Percentiles rank a stretch among this genome's conserved stretches.
Evolutionary conservation across 2,329 filamentous ascomycete species (phyloP).

Genomic region (Nemania diffusa): DNA sequence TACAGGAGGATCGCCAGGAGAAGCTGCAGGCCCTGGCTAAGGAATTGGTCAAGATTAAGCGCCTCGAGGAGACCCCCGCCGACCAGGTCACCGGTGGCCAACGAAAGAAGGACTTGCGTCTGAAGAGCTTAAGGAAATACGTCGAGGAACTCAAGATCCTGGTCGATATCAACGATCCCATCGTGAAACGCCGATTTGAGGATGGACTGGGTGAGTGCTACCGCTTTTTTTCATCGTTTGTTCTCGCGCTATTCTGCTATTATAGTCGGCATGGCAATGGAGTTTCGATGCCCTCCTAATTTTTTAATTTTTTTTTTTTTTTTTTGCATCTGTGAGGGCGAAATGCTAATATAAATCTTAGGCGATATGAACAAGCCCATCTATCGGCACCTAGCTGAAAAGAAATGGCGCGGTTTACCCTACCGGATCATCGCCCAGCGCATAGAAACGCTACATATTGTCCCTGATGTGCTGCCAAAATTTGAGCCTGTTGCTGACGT

Average conservation of each 20-base stretch:
- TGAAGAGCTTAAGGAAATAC: conserved; percentile 76
- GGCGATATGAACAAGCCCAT: conserved; percentile 97
- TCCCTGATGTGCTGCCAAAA: conserved; percentile 86
- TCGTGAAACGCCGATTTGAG: conserved; percentile 93
- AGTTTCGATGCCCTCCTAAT: not conserved
- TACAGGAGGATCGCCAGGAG: conserved; percentile 81
- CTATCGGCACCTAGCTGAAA: conserved; percentile 88
- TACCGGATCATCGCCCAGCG: conserved; percentile 84
- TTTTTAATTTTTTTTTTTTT: no score
- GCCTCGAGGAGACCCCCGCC: conserved; percentile 68
- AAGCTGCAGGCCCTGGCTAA: conserved; percentile 79
- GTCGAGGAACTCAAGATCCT: conserved; percentile 85
- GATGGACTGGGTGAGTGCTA: conserved; percentile 79
- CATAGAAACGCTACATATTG: conserved; percentile 84
- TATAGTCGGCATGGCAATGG: not conserved
- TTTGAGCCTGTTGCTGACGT: conserved; percentile 84
- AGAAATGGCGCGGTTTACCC: conserved; percentile 88
- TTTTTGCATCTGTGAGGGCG: not conserved
- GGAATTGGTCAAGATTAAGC: conserved; percentile 74
- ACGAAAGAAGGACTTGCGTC: conserved; percentile 70
- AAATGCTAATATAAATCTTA: conserved; percentile 53
- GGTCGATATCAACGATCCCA: conserved; percentile 93
- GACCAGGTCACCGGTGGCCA: conserved; percentile 70
- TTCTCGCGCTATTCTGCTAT: not conserved
- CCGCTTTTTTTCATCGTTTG: not conserved